phyloP scores from a whole-genome alignment of 1,284 basidiomycete genomes.

The Irpex sp. region DNA sequence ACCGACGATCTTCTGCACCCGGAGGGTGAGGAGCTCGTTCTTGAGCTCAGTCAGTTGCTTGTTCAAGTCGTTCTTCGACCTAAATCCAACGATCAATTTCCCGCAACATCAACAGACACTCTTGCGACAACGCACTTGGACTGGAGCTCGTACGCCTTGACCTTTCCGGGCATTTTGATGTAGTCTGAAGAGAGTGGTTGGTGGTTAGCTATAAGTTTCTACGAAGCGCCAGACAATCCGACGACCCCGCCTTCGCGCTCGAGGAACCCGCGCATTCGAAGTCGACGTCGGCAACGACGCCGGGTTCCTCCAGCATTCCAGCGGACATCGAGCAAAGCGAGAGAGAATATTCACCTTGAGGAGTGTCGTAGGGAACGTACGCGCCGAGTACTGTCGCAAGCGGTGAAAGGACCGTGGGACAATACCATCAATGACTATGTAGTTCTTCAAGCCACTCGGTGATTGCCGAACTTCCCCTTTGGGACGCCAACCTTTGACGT shows the following conservation, averaged over 20 bases:
- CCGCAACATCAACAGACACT: neutral
- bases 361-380: slow-evolving; percentile 29
- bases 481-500: slow-evolving; percentile 7
- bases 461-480: slow-evolving; percentile 13
- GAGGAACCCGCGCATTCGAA: neutral
- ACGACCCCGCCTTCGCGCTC: neutral
- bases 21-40: slow-evolving; percentile 88
- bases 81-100: slow-evolving; percentile 29
- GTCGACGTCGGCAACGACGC: neutral
- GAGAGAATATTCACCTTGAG: slow-evolving; percentile 30
- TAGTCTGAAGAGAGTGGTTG: slow-evolving; percentile 17
- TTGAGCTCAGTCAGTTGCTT: slow-evolving; percentile 96
- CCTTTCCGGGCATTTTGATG: slow-evolving; percentile 77
- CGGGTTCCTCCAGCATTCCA: slow-evolving; percentile 1
- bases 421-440: slow-evolving; percentile 17
- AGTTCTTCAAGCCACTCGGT: slow-evolving; percentile 30
- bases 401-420: slow-evolving; percentile 28
- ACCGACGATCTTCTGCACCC: slow-evolving; percentile 98
- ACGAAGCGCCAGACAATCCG: neutral
- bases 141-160: slow-evolving; percentile 98
- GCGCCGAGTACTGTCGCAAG: slow-evolving; percentile 21
- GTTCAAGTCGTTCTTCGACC: slow-evolving; percentile 96
- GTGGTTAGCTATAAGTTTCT: slow-evolving; percentile 10
- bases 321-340: slow-evolving; percentile 5
- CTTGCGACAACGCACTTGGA: slow-evolving; percentile 71